Conservation (phyloP, 345 rosid species). For the Eucalyptus caleyi region DNA sequence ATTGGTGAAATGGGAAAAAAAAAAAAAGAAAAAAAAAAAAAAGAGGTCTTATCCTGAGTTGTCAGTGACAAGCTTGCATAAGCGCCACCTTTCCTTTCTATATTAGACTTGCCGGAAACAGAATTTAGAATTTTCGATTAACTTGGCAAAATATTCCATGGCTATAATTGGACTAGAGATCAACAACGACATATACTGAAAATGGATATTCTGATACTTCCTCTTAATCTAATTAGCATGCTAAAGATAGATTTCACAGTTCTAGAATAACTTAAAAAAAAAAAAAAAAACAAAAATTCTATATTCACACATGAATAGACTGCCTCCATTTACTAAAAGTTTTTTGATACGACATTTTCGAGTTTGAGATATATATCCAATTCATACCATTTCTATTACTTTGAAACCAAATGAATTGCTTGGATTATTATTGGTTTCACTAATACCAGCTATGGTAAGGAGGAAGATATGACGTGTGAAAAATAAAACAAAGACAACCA, state of each 20-base stretch:
- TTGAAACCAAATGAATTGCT: neutral
- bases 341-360: neutral
- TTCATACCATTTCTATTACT: neutral
- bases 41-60: neutral
- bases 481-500: neutral
- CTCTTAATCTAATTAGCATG: neutral
- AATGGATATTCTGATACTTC: neutral
- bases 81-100: neutral
- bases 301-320: neutral
- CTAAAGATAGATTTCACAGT: neutral
- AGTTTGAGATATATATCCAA: neutral
- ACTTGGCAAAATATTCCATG: neutral
- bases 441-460: neutral
- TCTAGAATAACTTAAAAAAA: neutral
- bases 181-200: neutral
- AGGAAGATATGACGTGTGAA: neutral
- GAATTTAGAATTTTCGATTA: neutral
- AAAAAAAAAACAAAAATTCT: neutral
- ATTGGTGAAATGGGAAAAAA: neutral
- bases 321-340: neutral
- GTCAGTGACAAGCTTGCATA: neutral
- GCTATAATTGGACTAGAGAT: neutral
- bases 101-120: neutral
- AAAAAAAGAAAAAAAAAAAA: rapidly evolving
- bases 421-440: neutral